Conservation (phyloP, 306 rosid genomes). For the Trifolium fragiferum region DNA sequence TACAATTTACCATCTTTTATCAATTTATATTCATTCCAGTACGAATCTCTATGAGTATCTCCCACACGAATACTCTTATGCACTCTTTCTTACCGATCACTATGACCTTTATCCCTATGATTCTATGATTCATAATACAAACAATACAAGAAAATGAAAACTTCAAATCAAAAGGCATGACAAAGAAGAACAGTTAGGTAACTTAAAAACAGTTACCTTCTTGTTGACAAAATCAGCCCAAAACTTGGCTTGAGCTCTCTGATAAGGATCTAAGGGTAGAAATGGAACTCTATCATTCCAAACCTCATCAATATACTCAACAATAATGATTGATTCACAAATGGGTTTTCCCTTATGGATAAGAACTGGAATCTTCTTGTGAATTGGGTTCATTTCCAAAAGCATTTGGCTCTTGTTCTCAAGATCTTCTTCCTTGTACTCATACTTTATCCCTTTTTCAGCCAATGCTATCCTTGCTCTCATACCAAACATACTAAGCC, state of each 20-base stretch:
- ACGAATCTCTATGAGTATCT: no score
- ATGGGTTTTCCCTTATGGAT: background rate
- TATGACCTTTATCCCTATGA: no score
- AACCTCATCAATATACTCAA: conserved; percentile 10
- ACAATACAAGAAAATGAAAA: background rate
- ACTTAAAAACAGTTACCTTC: background rate
- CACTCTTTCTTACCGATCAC: no score
- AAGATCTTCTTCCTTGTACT: conserved; percentile 3
- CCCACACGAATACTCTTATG: no score
- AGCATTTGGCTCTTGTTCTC: conserved; percentile 6
- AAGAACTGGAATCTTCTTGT: conserved; percentile 4
- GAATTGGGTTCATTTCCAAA: conserved; percentile 4
- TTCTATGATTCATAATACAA: no score
- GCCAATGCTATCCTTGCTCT: conserved; percentile 16
- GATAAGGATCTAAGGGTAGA: background rate
- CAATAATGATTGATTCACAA: background rate
- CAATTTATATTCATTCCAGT: no score
- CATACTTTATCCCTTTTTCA: background rate
- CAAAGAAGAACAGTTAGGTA: no score
- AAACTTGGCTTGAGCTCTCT: background rate
- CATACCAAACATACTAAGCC: conserved; percentile 16
- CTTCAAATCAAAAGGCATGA: no score
- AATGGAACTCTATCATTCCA: background rate
- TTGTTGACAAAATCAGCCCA: conserved; percentile 20
- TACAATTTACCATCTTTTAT: no score